Evolutionary conservation across 129 eudicot genomes (phyloP).

Genomic region (Centella asiatica): DNA sequence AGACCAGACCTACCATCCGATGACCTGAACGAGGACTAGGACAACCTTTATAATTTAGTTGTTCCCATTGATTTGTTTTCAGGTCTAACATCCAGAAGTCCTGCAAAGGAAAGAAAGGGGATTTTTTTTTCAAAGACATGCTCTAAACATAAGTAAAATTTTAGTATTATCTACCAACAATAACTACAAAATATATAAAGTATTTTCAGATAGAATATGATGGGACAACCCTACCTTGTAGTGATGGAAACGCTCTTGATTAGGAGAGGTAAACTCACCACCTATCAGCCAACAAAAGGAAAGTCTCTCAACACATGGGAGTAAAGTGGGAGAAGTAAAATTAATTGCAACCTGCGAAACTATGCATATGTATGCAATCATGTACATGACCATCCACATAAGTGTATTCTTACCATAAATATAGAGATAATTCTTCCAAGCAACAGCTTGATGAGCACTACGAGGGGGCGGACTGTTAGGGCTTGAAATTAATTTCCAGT

Average conservation of each 20-base stretch:
- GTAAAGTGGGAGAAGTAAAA: not conserved
- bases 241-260: slow-evolving; percentile 98
- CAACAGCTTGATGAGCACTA: slow-evolving; percentile 96
- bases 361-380: not conserved
- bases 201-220: not conserved
- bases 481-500: slow-evolving; percentile 87
- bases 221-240: slow-evolving; percentile 52
- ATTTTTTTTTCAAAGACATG: slow-evolving; percentile 7
- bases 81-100: slow-evolving; percentile 93
- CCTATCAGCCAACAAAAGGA: slow-evolving; percentile 33
- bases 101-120: slow-evolving; percentile 23
- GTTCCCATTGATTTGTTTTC: slow-evolving; percentile 98
- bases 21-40: slow-evolving; percentile 99
- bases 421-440: slow-evolving; percentile 91
- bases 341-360: not conserved
- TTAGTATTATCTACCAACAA: not conserved
- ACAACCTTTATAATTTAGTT: slow-evolving; percentile 88
- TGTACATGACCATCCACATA: not conserved
- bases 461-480: slow-evolving; percentile 99
- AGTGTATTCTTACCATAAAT: slow-evolving; percentile 46
- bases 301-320: not conserved
- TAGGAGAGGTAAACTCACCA: slow-evolving; percentile 98
- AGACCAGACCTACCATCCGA: slow-evolving; percentile 63
- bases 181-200: slow-evolving; percentile 5
- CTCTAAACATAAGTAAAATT: slow-evolving; percentile 1